These are phyloP conservation scores for Crithidia sp. DNA, from an alignment of 208 protist species.

Conservation along the genomic window DNA sequence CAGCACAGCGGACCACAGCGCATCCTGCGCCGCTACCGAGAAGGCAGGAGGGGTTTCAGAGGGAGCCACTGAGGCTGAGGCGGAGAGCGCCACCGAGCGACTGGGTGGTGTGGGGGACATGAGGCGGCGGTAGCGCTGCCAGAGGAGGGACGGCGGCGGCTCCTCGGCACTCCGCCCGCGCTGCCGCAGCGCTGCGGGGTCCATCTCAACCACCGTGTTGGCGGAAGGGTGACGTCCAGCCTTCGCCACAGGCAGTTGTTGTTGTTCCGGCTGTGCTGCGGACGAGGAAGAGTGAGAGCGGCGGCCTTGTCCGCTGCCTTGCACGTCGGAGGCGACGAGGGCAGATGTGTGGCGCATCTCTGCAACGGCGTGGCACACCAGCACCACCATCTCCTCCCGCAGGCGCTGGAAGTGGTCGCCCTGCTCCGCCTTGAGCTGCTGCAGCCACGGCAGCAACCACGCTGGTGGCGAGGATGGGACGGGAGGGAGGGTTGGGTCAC, in stretches of 20 bases:
- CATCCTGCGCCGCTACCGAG: conserved; percentile 6
- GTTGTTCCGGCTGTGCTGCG: too few species aligned
- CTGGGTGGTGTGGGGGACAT: conserved; percentile 11
- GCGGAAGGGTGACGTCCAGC: neutral
- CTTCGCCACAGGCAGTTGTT: neutral
- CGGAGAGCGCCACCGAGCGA: neutral
- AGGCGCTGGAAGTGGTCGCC: conserved; percentile 11
- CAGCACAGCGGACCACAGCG: conserved; percentile 17
- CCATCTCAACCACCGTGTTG: neutral
- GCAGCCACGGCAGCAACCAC: conserved; percentile 20
- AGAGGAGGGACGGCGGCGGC: conserved; percentile 12
- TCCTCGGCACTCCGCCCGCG: neutral
- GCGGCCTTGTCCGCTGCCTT: neutral
- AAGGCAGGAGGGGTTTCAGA: neutral
- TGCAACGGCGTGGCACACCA: conserved; percentile 17
- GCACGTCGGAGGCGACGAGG: neutral
- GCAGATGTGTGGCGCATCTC: conserved; percentile 1
- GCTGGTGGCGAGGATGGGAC: neutral
- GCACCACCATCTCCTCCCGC: conserved; percentile 33
- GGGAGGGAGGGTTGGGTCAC: neutral
- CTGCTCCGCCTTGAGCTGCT: conserved; percentile 9
- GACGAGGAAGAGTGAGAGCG: neutral
- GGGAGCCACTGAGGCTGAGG: neutral
- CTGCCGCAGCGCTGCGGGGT: neutral
- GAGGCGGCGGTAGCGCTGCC: conserved; percentile 24